Evolutionary conservation across 139 green algal genomes (phyloP), one percentile per base, ranked within the genome.

Genomic region (Yamagishiella unicocca): DNA sequence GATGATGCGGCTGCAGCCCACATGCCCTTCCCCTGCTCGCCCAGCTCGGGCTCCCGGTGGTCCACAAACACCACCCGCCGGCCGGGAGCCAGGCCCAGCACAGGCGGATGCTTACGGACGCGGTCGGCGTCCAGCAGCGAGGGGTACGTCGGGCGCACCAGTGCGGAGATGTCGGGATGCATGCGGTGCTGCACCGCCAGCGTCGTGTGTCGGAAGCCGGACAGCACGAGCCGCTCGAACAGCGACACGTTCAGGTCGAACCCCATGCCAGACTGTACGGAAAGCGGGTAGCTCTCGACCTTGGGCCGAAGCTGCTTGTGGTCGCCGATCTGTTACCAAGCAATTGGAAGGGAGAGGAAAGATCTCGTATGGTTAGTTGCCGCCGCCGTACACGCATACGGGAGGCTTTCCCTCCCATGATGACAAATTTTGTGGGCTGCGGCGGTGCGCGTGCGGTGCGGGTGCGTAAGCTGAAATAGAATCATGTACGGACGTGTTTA

Each of bases 221-320:
- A 6, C 42, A 85, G 33, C 45, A 95, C 92, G 53, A 98, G 92
- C 12, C 96, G 90, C 88, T 98, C 96, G 88, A 98, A 98, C 29
- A 98, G 83, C 2, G 95, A 97, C 10, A 97, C 82, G 84, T 96
- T 94, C 40, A 97, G 90, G 46, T 94, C 87, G 88, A 94, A 90
- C 58, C 95, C 94, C 2, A 84, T n/a, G 53, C 84, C 90, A 0
- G 90, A 91, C 78, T 94, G 76, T 50, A 90, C 76, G 38, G 88
- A 77, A 71, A 97, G 90, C 4, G 90, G 24, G 62, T 94, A 96
- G 55, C 85, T 64, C 33, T 97, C 92, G 12, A 95, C 88, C 92
- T 97, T 97, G 72, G 95, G 95, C 0, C 95, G 92, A 61, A 98
- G 93, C 91, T 98, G 95, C 91, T 95, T 91, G 88, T 94, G 93